Conservation (phyloP, 768 basidiomycete species). For the Psilocybe azurescens region DNA sequence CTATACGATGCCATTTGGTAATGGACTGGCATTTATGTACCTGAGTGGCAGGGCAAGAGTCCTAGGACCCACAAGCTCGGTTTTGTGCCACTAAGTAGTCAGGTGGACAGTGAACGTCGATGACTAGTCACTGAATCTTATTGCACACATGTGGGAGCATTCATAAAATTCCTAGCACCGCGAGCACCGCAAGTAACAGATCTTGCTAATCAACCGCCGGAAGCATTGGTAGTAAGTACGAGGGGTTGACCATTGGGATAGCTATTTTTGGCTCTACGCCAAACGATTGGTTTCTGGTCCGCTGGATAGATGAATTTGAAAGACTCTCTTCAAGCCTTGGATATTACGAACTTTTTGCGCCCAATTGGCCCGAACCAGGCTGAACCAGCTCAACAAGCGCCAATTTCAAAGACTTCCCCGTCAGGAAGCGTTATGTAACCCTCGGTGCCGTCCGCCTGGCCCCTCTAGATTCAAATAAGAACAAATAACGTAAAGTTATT, state of each 20-base stretch:
- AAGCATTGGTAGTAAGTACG: not conserved
- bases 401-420: not conserved
- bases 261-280: not conserved
- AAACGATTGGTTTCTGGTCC: too few relatives aligned
- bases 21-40: too few relatives aligned
- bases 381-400: not conserved
- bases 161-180: not conserved
- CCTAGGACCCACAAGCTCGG: not conserved
- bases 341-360: too few relatives aligned
- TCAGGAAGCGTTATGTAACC: not conserved
- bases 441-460: slow-evolving; percentile 2
- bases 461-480: slow-evolving; percentile 3
- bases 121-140: not conserved
- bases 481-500: not conserved
- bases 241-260: not conserved
- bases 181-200: not conserved
- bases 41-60: too few relatives aligned
- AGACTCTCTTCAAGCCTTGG: too few relatives aligned
- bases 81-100: not conserved
- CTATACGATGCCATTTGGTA: too few relatives aligned
- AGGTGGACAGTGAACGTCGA: not conserved
- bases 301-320: too few relatives aligned
- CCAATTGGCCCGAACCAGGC: too few relatives aligned
- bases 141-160: not conserved
- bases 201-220: not conserved